A percentile compares a stretch with the other conserved stretches of the same genome.
Conservation (phyloP, 2,329 filamentous ascomycete species). For the Pseudocercospora eumusae region DNA sequence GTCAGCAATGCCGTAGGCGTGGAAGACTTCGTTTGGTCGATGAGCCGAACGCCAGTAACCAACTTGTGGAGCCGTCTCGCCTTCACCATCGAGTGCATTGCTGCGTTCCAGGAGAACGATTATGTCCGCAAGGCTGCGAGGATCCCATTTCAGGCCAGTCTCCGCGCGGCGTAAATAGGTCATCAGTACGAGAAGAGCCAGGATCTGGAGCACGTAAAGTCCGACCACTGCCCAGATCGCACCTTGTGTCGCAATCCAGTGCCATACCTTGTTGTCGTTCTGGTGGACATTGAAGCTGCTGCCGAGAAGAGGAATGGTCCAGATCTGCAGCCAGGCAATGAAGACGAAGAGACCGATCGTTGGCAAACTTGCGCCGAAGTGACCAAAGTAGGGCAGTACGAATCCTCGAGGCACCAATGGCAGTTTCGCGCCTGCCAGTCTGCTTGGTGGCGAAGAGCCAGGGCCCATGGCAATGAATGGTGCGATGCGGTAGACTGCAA, state of each 20-base stretch:
- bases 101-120: slow-evolving; percentile 76
- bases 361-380: slow-evolving; percentile 68
- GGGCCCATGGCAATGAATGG: slow-evolving; percentile 79
- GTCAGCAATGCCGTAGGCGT: slow-evolving; percentile 71
- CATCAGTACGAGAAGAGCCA: slow-evolving; percentile 60
- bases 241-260: slow-evolving; percentile 76
- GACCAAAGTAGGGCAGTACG: slow-evolving; percentile 66
- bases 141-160: slow-evolving; percentile 84
- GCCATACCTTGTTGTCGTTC: slow-evolving; percentile 63
- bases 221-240: slow-evolving; percentile 76
- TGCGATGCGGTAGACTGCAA: slow-evolving; percentile 71
- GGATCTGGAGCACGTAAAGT: slow-evolving; percentile 68
- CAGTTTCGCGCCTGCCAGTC: slow-evolving; percentile 67
- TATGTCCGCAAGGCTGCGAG: slow-evolving; percentile 77
- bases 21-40: slow-evolving; percentile 68
- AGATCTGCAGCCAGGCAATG: slow-evolving; percentile 74
- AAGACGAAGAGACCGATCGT: slow-evolving; percentile 66
- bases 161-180: slow-evolving; percentile 55
- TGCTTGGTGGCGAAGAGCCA: slow-evolving; percentile 58
- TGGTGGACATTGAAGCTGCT: slow-evolving; percentile 70
- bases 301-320: slow-evolving; percentile 79
- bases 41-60: slow-evolving; percentile 81
- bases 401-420: slow-evolving; percentile 62
- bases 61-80: slow-evolving; percentile 62
- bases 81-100: slow-evolving; percentile 66